Percentiles rank a stretch among this genome's conserved stretches.
These are phyloP conservation scores for Podospora comata DNA, from an alignment of 495 filamentous ascomycete genomes.

Conservation along the genomic window DNA sequence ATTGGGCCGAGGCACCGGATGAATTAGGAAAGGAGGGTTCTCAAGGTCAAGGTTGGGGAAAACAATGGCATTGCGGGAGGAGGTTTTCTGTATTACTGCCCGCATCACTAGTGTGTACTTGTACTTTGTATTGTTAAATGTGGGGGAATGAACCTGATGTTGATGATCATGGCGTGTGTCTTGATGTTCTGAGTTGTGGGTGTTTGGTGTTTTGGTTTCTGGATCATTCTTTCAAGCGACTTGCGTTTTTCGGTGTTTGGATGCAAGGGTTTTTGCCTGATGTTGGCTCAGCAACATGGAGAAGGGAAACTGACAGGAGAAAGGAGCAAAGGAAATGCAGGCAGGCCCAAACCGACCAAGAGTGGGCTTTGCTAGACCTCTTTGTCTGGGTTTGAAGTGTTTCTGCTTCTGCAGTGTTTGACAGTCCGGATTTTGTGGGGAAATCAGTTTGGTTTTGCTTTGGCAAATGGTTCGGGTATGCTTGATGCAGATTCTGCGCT, in stretches of 20 bases:
- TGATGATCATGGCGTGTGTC: not conserved
- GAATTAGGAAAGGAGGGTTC: constrained; percentile 7
- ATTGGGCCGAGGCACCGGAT: constrained; percentile 49
- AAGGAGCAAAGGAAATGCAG: not conserved
- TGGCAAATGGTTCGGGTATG: not conserved
- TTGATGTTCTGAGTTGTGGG: not conserved
- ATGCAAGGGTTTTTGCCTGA: not conserved
- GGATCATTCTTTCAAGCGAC: not conserved
- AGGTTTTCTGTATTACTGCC: constrained; percentile 4
- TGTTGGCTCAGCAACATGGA: not conserved
- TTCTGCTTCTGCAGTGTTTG: not conserved
- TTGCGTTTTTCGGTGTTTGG: not conserved
- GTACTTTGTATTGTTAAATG: not conserved
- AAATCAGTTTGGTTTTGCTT: not conserved
- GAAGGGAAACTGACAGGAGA: not conserved
- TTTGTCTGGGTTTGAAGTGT: not conserved
- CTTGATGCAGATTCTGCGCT: not conserved
- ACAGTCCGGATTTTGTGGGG: not conserved
- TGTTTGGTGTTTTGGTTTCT: not conserved
- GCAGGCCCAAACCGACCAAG: not conserved
- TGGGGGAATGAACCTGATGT: not conserved
- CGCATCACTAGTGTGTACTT: not conserved
- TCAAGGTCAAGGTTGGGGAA: constrained; percentile 7
- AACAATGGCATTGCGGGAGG: not conserved
- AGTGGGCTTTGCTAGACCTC: not conserved